Conservation (phyloP, 139 green algal genomes). For the Raphidocelis subcapitata region DNA sequence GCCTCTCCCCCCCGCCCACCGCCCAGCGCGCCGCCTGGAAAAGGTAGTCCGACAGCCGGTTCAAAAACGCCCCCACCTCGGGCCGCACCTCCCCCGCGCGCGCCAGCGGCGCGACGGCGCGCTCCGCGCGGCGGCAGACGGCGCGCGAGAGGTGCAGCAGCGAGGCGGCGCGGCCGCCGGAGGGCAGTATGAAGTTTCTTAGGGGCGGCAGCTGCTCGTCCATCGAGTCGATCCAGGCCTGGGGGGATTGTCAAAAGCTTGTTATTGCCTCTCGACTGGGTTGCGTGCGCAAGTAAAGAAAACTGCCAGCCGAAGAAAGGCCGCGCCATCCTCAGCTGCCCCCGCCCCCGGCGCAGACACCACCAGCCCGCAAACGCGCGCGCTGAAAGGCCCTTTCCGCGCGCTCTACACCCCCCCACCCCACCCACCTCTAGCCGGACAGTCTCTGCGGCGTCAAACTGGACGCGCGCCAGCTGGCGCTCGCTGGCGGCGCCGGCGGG, state of each 20-base stretch:
- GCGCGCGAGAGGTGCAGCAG: constrained; percentile 75
- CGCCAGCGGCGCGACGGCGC: constrained; percentile 70
- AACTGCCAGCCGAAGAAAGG: too few species aligned
- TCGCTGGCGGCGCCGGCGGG: constrained; percentile 54
- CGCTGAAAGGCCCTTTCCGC: too few species aligned
- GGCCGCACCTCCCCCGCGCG: constrained; percentile 36
- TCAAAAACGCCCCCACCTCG: constrained; percentile 77
- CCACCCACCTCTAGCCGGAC: constrained; percentile 64
- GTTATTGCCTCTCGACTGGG: too few species aligned
- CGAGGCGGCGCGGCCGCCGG: constrained; percentile 60
- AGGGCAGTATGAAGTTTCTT: constrained; percentile 94
- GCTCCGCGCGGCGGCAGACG: constrained; percentile 90
- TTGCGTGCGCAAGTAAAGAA: too few species aligned
- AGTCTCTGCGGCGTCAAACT: constrained; percentile 53
- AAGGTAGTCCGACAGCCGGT: constrained; percentile 95
- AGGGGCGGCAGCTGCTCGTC: constrained; percentile 78
- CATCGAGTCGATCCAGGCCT: constrained; percentile 87
- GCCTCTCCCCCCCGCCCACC: constrained; percentile 21
- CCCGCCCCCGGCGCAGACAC: too few species aligned
- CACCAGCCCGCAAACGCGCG: too few species aligned
- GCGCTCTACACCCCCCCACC: too few species aligned
- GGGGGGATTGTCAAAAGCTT: too few species aligned
- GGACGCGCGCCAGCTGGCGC: constrained; percentile 62
- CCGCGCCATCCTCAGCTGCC: too few species aligned
- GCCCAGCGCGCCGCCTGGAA: constrained; percentile 85